phyloP scores from a whole-genome alignment of 2,329 filamentous ascomycete species.

The Hymenoscyphus linearis region DNA sequence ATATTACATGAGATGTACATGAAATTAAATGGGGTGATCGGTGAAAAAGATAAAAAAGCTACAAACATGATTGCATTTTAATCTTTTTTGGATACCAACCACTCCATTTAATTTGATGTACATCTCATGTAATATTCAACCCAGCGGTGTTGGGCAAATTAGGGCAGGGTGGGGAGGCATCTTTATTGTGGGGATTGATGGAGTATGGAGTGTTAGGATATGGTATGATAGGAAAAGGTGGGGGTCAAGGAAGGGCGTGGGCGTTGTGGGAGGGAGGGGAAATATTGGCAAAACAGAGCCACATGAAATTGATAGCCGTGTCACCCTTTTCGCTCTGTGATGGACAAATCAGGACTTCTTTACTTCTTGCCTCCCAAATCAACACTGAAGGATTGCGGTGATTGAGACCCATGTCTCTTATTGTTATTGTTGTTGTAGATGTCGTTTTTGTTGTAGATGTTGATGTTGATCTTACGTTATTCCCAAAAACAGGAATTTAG shows the following conservation, averaged over 20 bases:
- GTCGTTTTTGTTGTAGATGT: too few relatives aligned
- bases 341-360: background rate
- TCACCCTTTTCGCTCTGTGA: background rate
- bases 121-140: conserved; percentile 7
- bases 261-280: too few relatives aligned
- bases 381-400: background rate
- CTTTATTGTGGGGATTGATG: background rate
- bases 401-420: background rate
- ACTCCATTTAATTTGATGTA: conserved; percentile 1
- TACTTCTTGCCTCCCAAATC: too few relatives aligned
- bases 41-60: too few relatives aligned
- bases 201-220: background rate
- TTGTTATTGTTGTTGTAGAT: too few relatives aligned
- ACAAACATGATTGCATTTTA: background rate
- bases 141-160: background rate
- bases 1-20: too few relatives aligned
- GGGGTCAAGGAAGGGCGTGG: background rate
- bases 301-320: background rate
- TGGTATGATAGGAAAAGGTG: background rate
- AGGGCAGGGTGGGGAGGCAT: background rate
- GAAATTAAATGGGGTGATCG: too few relatives aligned
- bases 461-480: background rate
- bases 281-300: background rate
- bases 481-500: background rate
- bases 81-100: background rate